Conservation (phyloP, 805 yeast genomes). For the Pichia ethanolica region DNA sequence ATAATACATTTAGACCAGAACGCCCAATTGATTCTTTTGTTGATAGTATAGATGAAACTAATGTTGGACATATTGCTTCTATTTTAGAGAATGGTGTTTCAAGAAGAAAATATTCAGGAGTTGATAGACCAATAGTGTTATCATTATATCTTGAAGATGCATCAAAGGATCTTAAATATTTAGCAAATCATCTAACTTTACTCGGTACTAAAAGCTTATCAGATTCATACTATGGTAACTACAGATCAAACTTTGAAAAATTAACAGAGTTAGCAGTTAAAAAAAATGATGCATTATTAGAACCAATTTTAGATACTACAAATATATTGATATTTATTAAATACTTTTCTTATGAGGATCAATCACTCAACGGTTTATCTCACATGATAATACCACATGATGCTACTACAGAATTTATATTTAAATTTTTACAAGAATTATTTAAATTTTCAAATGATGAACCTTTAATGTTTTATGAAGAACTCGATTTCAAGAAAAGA, state of each 20-base stretch:
- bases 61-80: constrained; percentile 47
- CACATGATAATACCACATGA: constrained; percentile 47
- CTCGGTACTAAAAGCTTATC: background rate
- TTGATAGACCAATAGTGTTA: constrained; percentile 36
- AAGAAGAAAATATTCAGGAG: constrained; percentile 26
- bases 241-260: constrained; percentile 7
- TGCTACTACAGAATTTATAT: constrained; percentile 35
- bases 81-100: constrained; percentile 22
- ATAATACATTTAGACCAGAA: constrained; percentile 63
- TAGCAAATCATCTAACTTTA: constrained; percentile 21
- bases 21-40: constrained; percentile 27
- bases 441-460: constrained; percentile 32
- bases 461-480: constrained; percentile 44
- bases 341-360: constrained; percentile 51
- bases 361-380: constrained; percentile 57
- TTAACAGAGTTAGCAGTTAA: constrained; percentile 5
- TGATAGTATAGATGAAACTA: constrained; percentile 22
- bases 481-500: constrained; percentile 47
- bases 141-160: constrained; percentile 63
- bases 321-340: constrained; percentile 46
- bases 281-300: constrained; percentile 14
- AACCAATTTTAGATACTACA: constrained; percentile 18
- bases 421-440: constrained; percentile 33
- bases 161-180: constrained; percentile 31
- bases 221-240: background rate